Conservation (phyloP, 1,139 yeast species). For the Geotrichum australiense region DNA sequence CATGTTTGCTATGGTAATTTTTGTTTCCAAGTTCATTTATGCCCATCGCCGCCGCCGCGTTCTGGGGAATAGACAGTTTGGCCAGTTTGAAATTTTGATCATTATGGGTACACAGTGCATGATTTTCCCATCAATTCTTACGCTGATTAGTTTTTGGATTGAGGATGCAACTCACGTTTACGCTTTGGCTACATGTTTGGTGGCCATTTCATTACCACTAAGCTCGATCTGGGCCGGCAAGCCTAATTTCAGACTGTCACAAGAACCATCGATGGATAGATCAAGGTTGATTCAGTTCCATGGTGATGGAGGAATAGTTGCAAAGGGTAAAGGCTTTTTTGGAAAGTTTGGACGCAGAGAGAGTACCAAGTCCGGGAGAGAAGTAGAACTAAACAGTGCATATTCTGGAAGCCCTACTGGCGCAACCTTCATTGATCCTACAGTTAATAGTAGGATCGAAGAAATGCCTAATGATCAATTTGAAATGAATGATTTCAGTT, state of each 20-base stretch:
- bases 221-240: slow-evolving; percentile 76
- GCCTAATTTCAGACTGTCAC: slow-evolving; percentile 2
- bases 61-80: slow-evolving; percentile 76
- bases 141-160: slow-evolving; percentile 22
- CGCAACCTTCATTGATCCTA: neutral
- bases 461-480: too few species aligned
- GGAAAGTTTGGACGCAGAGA: neutral
- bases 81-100: slow-evolving; percentile 67
- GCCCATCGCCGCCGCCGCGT: slow-evolving; percentile 68
- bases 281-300: neutral
- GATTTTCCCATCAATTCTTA: slow-evolving; percentile 63
- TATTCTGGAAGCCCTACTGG: neutral
- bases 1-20: slow-evolving; percentile 50
- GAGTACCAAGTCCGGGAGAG: neutral
- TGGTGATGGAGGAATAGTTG: neutral
- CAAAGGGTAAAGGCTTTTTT: neutral
- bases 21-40: slow-evolving; percentile 52
- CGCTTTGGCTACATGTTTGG: slow-evolving; percentile 41
- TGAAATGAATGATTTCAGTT: neutral
- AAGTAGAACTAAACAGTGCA: neutral
- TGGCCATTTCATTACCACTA: slow-evolving; percentile 66
- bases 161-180: slow-evolving; percentile 31
- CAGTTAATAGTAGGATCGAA: neutral
- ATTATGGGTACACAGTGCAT: slow-evolving; percentile 81
- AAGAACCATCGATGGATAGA: neutral